Base-by-base conservation (phyloP, 495 filamentous ascomycete genomes). In the Collariella sp. region DNA sequence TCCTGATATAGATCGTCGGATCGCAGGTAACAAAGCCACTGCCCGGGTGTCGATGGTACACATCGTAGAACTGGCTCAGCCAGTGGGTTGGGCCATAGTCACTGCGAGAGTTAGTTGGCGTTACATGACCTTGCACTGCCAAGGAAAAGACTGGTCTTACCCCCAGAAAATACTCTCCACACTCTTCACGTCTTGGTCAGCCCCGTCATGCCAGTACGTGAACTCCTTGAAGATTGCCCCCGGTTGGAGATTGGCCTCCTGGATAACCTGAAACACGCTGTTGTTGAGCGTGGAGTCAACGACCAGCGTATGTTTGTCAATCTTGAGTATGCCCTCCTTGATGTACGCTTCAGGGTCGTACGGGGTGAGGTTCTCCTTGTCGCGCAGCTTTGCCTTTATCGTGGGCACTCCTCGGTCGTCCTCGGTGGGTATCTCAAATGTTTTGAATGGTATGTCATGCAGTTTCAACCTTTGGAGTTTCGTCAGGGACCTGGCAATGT, bases 1-100 rank as follows among this genome's bases (percentile, higher is more conserved):
- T 60, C 11, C 40, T 31, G 38, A 60, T 40, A 33, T 60, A 60
- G 11, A 60, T 51, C 2, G 53, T 60, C 20, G 58, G 52, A 23
- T 35, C 35, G 33, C 46, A 52, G 3, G 41, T 31, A 13, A 56
- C 44, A 13, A 60, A 60, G 2, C 58, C 58, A 34, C 53, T 49
- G 6, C 40, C 47, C 1, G 39, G 46, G 12, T 18, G 33, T 9
- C 43, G 12, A 1, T 9, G 22, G 47, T 33, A 52, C 24, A 60
- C 44, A n/a, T 51, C 22, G 29, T 60, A 60, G n/a, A 56, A 31
- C 13, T 56, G 15, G 18, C 26, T 48, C 13, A 60, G 33, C 58
- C 58, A 56, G 47, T 56, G 33, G 1, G 43, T 49, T 2, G 52
- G 45, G 2, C 19, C 22, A 44, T 52, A 53, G 16, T 45, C 31